Conservation (phyloP, 192 early-diverging fungal species). For the Rhizophagus clarus region DNA sequence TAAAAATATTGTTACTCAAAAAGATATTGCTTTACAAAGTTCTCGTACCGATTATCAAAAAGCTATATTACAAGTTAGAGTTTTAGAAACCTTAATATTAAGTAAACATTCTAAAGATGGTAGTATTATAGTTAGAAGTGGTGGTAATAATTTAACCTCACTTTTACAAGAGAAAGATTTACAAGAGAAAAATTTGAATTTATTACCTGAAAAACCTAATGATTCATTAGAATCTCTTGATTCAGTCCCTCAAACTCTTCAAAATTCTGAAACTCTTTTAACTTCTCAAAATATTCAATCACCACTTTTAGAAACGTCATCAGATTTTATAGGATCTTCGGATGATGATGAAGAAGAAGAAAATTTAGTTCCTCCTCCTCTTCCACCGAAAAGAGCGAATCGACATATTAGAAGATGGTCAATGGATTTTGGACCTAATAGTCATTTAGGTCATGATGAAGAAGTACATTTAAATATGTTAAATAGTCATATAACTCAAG, state of each 20-base stretch:
- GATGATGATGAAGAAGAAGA: neutral
- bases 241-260: too few species aligned
- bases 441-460: neutral
- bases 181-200: neutral
- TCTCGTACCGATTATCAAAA: conserved; percentile 8
- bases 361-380: neutral
- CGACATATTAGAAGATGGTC: conserved; percentile 10
- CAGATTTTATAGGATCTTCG: neutral
- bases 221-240: too few species aligned
- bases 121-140: conserved; percentile 19
- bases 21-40: conserved; percentile 10
- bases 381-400: neutral
- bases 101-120: conserved; percentile 28
- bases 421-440: conserved; percentile 18
- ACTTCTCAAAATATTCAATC: too few species aligned
- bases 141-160: neutral
- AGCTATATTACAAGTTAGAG: neutral
- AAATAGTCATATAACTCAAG: too few species aligned
- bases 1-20: conserved; percentile 17
- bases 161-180: neutral
- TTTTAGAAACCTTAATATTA: conserved; percentile 18
- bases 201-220: too few species aligned
- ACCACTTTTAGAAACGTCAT: neutral
- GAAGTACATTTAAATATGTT: neutral
- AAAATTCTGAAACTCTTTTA: too few species aligned